phyloP scores from a whole-genome alignment of 176 grass and related monocot species.

The Eragrostis nindensis region DNA sequence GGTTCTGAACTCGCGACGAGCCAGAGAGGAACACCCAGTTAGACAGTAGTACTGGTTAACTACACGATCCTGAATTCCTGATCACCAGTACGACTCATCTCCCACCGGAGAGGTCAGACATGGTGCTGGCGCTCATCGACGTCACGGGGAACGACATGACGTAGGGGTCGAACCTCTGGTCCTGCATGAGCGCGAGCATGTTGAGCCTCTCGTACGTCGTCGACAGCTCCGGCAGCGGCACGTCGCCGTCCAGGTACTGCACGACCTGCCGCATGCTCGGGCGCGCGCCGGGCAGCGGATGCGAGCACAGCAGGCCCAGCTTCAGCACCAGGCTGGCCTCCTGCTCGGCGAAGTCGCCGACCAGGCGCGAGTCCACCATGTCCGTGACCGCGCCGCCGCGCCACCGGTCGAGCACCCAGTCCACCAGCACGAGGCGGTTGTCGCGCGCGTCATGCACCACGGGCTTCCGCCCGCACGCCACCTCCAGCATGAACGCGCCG shows the following conservation, averaged over 20 bases:
- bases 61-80: neutral
- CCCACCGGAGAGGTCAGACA: slow-evolving; percentile 59
- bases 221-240: slow-evolving; percentile 57
- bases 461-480: slow-evolving; percentile 65
- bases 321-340: slow-evolving; percentile 54
- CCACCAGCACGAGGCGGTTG: slow-evolving; percentile 51
- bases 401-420: slow-evolving; percentile 60
- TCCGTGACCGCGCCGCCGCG: slow-evolving; percentile 38
- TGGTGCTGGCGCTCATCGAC: slow-evolving; percentile 33
- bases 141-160: slow-evolving; percentile 51
- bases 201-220: slow-evolving; percentile 55
- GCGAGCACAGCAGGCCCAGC: slow-evolving; percentile 60
- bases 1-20: neutral
- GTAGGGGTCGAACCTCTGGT: slow-evolving; percentile 60
- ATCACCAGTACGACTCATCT: slow-evolving; percentile 30
- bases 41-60: neutral
- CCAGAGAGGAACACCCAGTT: neutral
- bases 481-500: slow-evolving; percentile 64
- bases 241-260: slow-evolving; percentile 57
- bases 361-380: slow-evolving; percentile 39
- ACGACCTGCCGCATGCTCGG: slow-evolving; percentile 48
- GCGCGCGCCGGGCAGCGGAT: slow-evolving; percentile 42
- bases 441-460: slow-evolving; percentile 46
- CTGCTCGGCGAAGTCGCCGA: slow-evolving; percentile 36
- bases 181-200: slow-evolving; percentile 56